Base-by-base conservation (phyloP, 495 filamentous ascomycete genomes). In the Friedmanniomyces simplex region DNA sequence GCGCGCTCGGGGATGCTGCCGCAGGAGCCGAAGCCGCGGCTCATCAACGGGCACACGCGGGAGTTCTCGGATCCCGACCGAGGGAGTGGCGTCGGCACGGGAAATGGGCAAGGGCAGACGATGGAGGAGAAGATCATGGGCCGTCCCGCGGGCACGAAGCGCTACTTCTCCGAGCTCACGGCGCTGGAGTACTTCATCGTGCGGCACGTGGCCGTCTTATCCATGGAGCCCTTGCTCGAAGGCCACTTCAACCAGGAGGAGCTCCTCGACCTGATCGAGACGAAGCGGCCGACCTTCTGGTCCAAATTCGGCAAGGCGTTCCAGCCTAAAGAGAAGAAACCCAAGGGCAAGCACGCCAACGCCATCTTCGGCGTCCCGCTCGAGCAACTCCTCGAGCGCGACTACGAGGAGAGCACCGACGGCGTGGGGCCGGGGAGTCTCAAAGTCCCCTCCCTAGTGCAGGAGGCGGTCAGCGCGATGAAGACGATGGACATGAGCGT, bases 401-500 rank as follows among this genome's bases (percentile, higher is more conserved):
- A 96, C 63, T 91, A 91, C 39, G 91, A 89, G 30, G 93, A 99
- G 68, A 96, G 89, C 7, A 96, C 89, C 10, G 88, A 96, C 67
- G 94, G 94, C 22, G 86, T 99, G 55, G 93, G 94, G 10, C 93
- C 93, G 18, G 91, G 90, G 36, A 83, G 86, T 50, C 76, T 99
- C 28, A 83, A 86, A 54, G 87, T 97, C 39, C 93, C 93, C 14
- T 83, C 86, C 1, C 76, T 99, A 54, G 79, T 99, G 36, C 90
- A 97, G 66, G 94, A 97, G 65, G 82, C 90, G 25, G 82, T 97
- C 14, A 87, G 87, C 5, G 88, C 91, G 26, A 93, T 99, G 88
- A 83, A 88, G 60, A 91, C 89, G 67, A 99, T 97, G 90, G 93
- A 99, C 71, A 95, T 99, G 78, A 95, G 89, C 18, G 88, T 97